Conservation (phyloP, 2,329 filamentous ascomycete species). For the Magnaporthales sp. region DNA sequence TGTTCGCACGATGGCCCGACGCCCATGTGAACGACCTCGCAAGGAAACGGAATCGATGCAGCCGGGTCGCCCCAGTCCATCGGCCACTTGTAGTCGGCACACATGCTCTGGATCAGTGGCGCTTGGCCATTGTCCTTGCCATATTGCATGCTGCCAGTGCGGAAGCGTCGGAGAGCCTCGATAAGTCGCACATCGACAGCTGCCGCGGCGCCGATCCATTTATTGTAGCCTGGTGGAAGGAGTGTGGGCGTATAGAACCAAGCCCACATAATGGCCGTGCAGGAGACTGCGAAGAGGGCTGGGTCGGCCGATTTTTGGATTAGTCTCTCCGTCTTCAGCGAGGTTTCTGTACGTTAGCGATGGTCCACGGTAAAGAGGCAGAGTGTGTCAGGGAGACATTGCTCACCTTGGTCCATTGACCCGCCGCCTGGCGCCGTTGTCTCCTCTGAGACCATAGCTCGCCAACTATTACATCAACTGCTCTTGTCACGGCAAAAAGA, state of each 20-base stretch:
- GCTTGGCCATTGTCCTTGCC: conserved; percentile 65
- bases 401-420: conserved; percentile 36
- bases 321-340: conserved; percentile 28
- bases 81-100: conserved; percentile 60
- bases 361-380: background rate
- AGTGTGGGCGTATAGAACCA: conserved; percentile 72
- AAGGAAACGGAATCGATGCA: conserved; percentile 64
- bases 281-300: conserved; percentile 61
- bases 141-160: conserved; percentile 57
- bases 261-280: conserved; percentile 76
- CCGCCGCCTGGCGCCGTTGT: conserved; percentile 31
- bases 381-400: conserved; percentile 5
- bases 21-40: conserved; percentile 78
- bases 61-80: conserved; percentile 64
- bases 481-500: conserved; percentile 66
- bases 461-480: conserved; percentile 61
- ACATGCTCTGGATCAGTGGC: conserved; percentile 61
- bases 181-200: conserved; percentile 68
- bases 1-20: conserved; percentile 64
- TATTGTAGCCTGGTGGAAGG: conserved; percentile 66
- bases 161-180: conserved; percentile 60
- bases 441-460: conserved; percentile 51
- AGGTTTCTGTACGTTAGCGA: conserved; percentile 1
- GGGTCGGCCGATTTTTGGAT: conserved; percentile 50
- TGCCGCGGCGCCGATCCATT: conserved; percentile 74